Evolutionary conservation across 2,329 filamentous ascomycete genomes (phyloP).

Genomic region (Verruconis gallopava): DNA sequence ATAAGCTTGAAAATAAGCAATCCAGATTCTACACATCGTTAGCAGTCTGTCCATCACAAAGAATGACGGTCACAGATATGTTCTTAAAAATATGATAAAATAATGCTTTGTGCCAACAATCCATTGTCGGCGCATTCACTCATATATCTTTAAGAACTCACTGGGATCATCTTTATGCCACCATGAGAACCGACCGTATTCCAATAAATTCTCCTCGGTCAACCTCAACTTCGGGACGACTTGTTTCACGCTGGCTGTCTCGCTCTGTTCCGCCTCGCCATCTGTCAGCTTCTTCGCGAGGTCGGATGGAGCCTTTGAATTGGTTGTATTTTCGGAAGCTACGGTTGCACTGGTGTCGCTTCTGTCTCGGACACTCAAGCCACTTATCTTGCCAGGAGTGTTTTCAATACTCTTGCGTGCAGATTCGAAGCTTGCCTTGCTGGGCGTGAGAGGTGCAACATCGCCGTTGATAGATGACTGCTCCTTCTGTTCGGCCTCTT

Average conservation of each 20-base stretch:
- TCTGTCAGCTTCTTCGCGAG: slow-evolving; percentile 20
- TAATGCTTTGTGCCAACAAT: too few species aligned
- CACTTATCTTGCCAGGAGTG: slow-evolving; percentile 6
- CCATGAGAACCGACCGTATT: slow-evolving; percentile 47
- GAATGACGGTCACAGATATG: neutral
- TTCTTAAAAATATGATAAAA: slow-evolving; percentile 2
- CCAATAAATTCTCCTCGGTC: slow-evolving; percentile 63
- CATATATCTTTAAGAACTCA: slow-evolving; percentile 12
- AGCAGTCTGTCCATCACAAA: slow-evolving; percentile 16
- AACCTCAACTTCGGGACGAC: slow-evolving; percentile 66
- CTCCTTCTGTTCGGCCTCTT: slow-evolving; percentile 39
- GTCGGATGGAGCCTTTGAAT: slow-evolving; percentile 1
- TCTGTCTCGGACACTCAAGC: neutral
- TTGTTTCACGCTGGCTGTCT: slow-evolving; percentile 32
- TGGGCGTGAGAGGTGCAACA: neutral
- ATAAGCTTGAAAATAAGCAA: slow-evolving; percentile 89
- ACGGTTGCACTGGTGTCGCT: slow-evolving; percentile 6
- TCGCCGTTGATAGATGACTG: slow-evolving; percentile 5
- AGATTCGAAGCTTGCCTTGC: slow-evolving; percentile 1
- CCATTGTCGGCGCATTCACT: too few species aligned
- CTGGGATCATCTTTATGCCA: neutral
- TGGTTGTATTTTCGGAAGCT: slow-evolving; percentile 4
- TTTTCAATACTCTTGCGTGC: slow-evolving; percentile 3
- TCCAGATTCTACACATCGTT: slow-evolving; percentile 55
- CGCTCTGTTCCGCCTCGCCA: slow-evolving; percentile 8